These are phyloP conservation scores for Nitzschia sp. DNA, from an alignment of 108 stramenopile genomes.

Conservation along the genomic window DNA sequence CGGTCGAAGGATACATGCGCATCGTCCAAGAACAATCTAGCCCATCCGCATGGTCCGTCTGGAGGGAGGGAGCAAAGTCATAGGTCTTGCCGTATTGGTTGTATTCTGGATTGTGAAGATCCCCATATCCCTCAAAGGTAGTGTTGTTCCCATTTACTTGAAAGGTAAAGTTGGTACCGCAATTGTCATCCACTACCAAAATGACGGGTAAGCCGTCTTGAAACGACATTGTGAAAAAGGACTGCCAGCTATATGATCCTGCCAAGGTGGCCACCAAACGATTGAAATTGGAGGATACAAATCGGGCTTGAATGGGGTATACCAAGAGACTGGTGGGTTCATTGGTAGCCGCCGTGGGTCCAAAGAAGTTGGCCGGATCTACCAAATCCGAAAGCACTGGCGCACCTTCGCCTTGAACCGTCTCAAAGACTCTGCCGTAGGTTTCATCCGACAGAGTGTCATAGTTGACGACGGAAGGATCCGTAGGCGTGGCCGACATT, in stretches of 20 bases:
- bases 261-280: slow-evolving; percentile 4
- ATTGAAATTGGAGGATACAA: not conserved
- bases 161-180: slow-evolving; percentile 7
- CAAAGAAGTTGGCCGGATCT: not conserved
- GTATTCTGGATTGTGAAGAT: not conserved
- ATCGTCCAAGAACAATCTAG: not conserved
- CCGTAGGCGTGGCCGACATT: not conserved
- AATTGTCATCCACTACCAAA: not conserved
- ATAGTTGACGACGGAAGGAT: slow-evolving; percentile 8
- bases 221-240: not conserved
- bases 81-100: not conserved
- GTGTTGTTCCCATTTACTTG: not conserved
- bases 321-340: slow-evolving; percentile 2
- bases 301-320: not conserved
- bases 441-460: not conserved
- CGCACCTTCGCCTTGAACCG: not conserved
- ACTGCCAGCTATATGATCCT: not conserved
- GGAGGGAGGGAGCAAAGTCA: not conserved
- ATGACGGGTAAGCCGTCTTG: not conserved
- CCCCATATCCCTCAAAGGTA: slow-evolving; percentile 7
- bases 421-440: not conserved
- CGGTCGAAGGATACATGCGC: not conserved
- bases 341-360: not conserved
- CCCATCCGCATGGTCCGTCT: not conserved
- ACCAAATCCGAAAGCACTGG: slow-evolving; percentile 3